Conservation (phyloP, 257 asterid species). For the Craterostigma plantagineum region DNA sequence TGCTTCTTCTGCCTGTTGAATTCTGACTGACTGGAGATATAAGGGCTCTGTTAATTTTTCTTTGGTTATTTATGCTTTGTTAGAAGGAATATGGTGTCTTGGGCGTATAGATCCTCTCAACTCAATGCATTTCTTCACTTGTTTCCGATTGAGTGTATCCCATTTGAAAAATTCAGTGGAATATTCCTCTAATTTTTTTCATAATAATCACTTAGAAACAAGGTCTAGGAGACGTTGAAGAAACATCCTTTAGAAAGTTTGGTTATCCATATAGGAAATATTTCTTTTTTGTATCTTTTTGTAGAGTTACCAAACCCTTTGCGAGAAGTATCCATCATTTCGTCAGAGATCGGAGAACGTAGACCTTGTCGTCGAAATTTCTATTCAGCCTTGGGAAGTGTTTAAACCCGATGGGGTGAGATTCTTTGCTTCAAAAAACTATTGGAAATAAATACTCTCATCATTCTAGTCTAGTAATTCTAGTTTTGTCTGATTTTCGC, state of each 20-base stretch:
- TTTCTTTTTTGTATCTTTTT: slow-evolving; percentile 10
- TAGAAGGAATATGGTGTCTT: too few species aligned
- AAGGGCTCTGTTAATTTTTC: not conserved
- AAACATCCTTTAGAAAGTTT: too few species aligned
- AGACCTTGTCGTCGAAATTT: slow-evolving; percentile 95
- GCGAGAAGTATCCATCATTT: slow-evolving; percentile 90
- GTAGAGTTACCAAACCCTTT: slow-evolving; percentile 83
- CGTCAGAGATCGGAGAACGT: slow-evolving; percentile 99
- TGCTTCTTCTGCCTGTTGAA: too few species aligned
- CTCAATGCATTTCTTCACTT: too few species aligned
- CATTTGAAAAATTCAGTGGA: too few species aligned
- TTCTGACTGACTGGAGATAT: too few species aligned
- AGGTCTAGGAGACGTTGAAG: too few species aligned
- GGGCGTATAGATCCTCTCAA: too few species aligned
- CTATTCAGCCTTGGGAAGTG: slow-evolving; percentile 95
- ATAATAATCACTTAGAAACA: too few species aligned
- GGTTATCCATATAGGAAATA: too few species aligned
- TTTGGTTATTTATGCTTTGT: slow-evolving; percentile 11
- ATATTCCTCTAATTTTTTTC: too few species aligned
- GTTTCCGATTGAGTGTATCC: too few species aligned
- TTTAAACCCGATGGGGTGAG: slow-evolving; percentile 94
- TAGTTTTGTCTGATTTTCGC: not conserved
- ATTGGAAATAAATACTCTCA: not conserved
- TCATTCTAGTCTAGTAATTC: not conserved
- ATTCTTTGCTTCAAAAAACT: not conserved